Evolutionary conservation across 2,329 filamentous ascomycete species (phyloP).

Genomic region (Macrophomina tecta): DNA sequence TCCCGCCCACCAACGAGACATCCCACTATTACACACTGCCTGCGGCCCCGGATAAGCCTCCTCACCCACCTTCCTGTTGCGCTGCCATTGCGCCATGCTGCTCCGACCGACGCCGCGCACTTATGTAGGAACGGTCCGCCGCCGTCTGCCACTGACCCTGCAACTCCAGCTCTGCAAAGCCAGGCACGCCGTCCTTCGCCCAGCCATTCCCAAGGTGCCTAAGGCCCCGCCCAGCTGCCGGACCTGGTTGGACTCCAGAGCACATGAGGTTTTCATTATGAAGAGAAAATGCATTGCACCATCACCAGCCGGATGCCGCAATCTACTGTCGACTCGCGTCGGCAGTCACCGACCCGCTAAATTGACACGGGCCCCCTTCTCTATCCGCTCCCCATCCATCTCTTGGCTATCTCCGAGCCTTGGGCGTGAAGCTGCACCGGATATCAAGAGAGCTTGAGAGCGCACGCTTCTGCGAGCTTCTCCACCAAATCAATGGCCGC

Average conservation of each 20-base stretch:
- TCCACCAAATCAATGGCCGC: not conserved
- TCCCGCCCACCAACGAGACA: not conserved
- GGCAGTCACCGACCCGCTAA: not conserved
- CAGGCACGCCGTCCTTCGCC: not conserved
- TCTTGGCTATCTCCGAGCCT: slow-evolving; percentile 17
- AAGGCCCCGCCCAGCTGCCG: not conserved
- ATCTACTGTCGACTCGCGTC: slow-evolving; percentile 1
- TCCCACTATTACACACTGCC: not conserved
- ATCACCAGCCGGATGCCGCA: not conserved
- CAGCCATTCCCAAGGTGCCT: not conserved
- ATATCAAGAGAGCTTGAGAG: not conserved
- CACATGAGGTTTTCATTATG: not conserved
- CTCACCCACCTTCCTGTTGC: slow-evolving; percentile 1
- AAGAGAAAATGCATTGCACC: slow-evolving; percentile 1
- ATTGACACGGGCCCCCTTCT: not conserved
- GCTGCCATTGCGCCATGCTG: not conserved
- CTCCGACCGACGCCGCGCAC: not conserved
- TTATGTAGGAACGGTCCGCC: slow-evolving; percentile 3
- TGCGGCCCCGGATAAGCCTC: not conserved
- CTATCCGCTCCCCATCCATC: not conserved
- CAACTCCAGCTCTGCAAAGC: not conserved
- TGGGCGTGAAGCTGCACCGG: not conserved
- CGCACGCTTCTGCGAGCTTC: not conserved
- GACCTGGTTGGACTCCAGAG: not conserved
- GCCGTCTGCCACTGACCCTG: not conserved